A percentile compares a stretch with the other conserved stretches of the same genome.
Conservation (phyloP, 2,329 filamentous ascomycete genomes). For the Fulvia fulva region DNA sequence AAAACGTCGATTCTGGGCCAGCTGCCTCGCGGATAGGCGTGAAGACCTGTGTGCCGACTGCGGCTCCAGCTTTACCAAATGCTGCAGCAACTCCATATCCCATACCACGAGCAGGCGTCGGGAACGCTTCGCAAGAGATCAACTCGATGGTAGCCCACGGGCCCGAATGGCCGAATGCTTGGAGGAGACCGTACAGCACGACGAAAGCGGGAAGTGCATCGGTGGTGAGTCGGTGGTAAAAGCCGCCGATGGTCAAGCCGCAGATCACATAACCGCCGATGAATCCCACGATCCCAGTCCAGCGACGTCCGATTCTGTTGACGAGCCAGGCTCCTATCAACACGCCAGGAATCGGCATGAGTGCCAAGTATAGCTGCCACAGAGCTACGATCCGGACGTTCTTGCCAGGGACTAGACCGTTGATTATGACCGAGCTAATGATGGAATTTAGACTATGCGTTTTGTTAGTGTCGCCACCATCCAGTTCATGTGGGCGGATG, state of each 20-base stretch:
- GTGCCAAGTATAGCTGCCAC: constrained; percentile 47
- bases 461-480: constrained; percentile 35
- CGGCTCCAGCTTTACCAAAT: constrained; percentile 50
- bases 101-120: constrained; percentile 50
- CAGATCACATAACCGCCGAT: constrained; percentile 47
- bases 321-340: constrained; percentile 49
- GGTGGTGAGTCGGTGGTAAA: constrained; percentile 47
- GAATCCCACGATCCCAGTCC: constrained; percentile 51
- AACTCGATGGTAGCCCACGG: constrained; percentile 51
- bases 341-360: constrained; percentile 48
- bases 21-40: constrained; percentile 39
- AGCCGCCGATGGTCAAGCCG: constrained; percentile 50
- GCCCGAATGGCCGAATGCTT: constrained; percentile 48
- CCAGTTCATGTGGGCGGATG: constrained; percentile 38
- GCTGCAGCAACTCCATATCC: constrained; percentile 52
- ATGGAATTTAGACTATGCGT: constrained; percentile 42
- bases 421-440: constrained; percentile 45
- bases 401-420: constrained; percentile 27
- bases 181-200: constrained; percentile 51
- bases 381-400: constrained; percentile 44
- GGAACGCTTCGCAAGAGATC: constrained; percentile 49
- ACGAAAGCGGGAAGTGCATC: constrained; percentile 47
- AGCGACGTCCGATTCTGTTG: constrained; percentile 47
- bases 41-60: constrained; percentile 50
- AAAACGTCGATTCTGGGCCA: constrained; percentile 22